Base-by-base conservation (phyloP, 2,329 filamentous ascomycete species). In the Neofusicoccum laricinum region DNA sequence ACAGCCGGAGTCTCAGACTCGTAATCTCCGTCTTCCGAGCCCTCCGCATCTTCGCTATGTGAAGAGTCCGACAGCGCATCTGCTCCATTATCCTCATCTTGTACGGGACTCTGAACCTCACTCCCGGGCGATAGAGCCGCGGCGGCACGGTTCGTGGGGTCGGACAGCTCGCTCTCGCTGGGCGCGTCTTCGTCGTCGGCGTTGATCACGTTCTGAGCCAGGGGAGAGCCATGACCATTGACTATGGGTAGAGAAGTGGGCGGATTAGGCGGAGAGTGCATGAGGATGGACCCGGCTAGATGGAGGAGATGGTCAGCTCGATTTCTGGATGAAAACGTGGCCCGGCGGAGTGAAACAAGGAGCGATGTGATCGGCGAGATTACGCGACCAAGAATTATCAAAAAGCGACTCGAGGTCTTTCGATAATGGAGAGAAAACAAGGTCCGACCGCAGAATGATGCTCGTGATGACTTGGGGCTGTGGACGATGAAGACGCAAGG, bases 111-210 rank as follows among this genome's bases (percentile, higher is more conserved):
- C 62, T 75, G 73, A 65, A 75, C 74, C 64, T 81, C 78, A 68
- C 75, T 72, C 62, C 76, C 75, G 63, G 73, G 76, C 61, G 75
- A 74, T 68, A 71, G 70, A 67, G 73, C 71, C 66, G 70, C 71
- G 71, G 68, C 83, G 74, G 79, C 79, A 71, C 80, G 77, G 71
- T 90, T 86, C 73, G 86, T 85, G 70, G 86, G 82, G 72, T 96
- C 90, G 71, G 91, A 93, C 66, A 90, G 83, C 70, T 93, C 91
- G 82, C 88, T 92, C 71, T 92, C 91, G 78, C 85, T 90, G 69
- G 84, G 84, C 67, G 84, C 80, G 50, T 79, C 79, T 66, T 78
- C 76, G 64, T 83, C 80, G 57, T 77, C 75, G 63, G 78, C 76
- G 64, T 74, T 74, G 66, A 75, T 73, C 67, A 74, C 77, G 69